Evolutionary conservation across 176 grass and related monocot genomes (phyloP).

Genomic region (Hyparrhenia diplandra): DNA sequence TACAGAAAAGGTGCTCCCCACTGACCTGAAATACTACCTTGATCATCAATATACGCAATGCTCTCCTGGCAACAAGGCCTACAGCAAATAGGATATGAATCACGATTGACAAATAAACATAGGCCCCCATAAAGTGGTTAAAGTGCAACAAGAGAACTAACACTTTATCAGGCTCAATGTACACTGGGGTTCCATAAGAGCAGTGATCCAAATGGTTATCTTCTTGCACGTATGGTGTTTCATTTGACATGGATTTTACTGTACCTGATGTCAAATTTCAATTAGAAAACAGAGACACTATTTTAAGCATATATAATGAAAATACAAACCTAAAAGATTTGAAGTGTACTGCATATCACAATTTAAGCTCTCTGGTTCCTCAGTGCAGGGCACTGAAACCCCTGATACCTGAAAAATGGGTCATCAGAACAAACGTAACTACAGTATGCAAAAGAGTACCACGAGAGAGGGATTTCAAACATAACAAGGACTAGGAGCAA

Average conservation of each 20-base stretch:
- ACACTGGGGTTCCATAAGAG: constrained; percentile 23
- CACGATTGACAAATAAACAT: background rate
- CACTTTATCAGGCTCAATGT: constrained; percentile 35
- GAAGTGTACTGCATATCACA: constrained; percentile 19
- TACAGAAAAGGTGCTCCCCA: background rate
- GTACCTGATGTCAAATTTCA: constrained; percentile 18
- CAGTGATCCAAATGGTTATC: constrained; percentile 23
- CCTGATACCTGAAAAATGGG: constrained; percentile 34
- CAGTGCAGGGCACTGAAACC: constrained; percentile 38
- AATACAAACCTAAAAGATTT: constrained; percentile 33
- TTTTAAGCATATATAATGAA: constrained; percentile 5
- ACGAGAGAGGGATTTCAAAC: background rate
- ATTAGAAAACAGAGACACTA: constrained; percentile 30
- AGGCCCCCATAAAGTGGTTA: background rate
- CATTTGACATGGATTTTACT: constrained; percentile 24
- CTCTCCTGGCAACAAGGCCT: constrained; percentile 41
- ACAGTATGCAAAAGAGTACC: background rate
- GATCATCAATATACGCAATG: constrained; percentile 10
- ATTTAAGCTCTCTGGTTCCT: constrained; percentile 31
- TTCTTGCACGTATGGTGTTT: constrained; percentile 2
- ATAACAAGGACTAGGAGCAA: constrained; percentile 3
- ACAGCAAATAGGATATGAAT: constrained; percentile 14
- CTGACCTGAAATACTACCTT: constrained; percentile 48
- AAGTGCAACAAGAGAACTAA: constrained; percentile 16
- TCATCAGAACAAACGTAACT: background rate